Evolutionary conservation across 164 flowering plant species (phyloP), one percentile per base, ranked within the genome.

Genomic region (Pachysandra terminalis): DNA sequence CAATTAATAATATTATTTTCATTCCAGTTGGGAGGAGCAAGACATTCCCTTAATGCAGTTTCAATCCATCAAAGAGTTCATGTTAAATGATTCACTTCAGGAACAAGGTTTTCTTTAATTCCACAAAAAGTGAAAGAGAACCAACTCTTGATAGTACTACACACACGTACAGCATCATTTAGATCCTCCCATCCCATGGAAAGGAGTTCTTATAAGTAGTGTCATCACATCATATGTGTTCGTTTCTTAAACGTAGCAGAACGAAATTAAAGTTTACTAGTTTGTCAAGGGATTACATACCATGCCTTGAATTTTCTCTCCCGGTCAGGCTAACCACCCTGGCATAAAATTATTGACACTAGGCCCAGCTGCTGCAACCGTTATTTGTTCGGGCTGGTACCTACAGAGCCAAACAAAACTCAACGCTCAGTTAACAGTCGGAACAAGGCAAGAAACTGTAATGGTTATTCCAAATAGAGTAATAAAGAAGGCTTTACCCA

Each of bases 341-440:
- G 82, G 73, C 86, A 90, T 82, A 81, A 70, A 93, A 71, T 81
- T 87, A 75, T 74, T 89, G 78, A 82, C 80, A 75, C 90, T 86
- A 21, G 96, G 90, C 16, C 92, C 96, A 26, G 90, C 82, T 59
- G 80, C 76, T 40, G 74, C 88, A 13, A 77, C 85, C 17, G 86
- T 59, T 72, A 86, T 78, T 76, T 85, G 79, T 26, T 85, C 88
- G 15, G 64, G 69, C 67, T 81, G 96, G 66, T 81, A 87, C 55
- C 77, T 77, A 69, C 32, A 49, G 22, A 25, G 14, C 51, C 51
- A 45, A 13, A 45, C 5, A 40, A 2, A 45, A 45, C 17, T 45
- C 51, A 45, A 45, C 4, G 17, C 51, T 15, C 10, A 15, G 51
- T 12, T 45, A 45, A 45, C 14, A 45, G 51, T 15, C 51, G 15